Base-by-base conservation (phyloP, 176 grass and related monocot species). In the Urochloa ruziziensis region DNA sequence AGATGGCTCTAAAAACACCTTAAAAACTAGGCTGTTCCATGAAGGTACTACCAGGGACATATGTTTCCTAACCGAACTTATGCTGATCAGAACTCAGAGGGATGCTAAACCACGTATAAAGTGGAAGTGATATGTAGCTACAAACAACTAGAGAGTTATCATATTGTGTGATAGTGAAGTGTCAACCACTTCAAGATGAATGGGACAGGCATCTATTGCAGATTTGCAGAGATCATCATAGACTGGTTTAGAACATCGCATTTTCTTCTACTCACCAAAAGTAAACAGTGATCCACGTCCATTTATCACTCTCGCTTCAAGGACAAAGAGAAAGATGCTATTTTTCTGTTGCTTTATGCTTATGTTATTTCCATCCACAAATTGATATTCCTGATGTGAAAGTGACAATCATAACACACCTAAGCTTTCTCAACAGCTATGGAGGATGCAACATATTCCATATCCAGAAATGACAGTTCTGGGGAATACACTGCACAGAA, bases 301-400 rank as follows among this genome's bases (percentile, higher is more conserved):
- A 79, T 23, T 46, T 30, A 66, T 80, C 60, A 1, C 10, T 84
- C 81, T 67, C 17, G 8, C 25, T 75, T 13, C 8, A 10, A 47
- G 42, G 25, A 48, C 21, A 81, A 59, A 77, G 27, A 72, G 74
- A 72, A 65, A 57, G 10, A 59, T 84, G n/a, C 63, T 58, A 62
- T 62, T 56, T 86, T 62, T 28, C 21, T 67, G 7, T 47, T 79
- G 74, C 59, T 44, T 66, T 73, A 71, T 65, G 61, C 60, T 59
- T 63, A 57, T 83, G 46, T 7, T 47, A 24, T 87, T 81, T 75
- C 70, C 37, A 87, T n/a, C 71, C 70, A 82, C 78, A 59, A 53
- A 58, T 33, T 75, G 73, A 49, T 87, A 82, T 75, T 81, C 78
- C 61, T 68, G 49, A 75, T 29, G 23, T 4, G 61, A 75, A 81